A percentile compares a stretch with the other conserved stretches of the same genome.
phyloP scores from a whole-genome alignment of 2,329 filamentous ascomycete species.

The Sporothrix humicola region DNA sequence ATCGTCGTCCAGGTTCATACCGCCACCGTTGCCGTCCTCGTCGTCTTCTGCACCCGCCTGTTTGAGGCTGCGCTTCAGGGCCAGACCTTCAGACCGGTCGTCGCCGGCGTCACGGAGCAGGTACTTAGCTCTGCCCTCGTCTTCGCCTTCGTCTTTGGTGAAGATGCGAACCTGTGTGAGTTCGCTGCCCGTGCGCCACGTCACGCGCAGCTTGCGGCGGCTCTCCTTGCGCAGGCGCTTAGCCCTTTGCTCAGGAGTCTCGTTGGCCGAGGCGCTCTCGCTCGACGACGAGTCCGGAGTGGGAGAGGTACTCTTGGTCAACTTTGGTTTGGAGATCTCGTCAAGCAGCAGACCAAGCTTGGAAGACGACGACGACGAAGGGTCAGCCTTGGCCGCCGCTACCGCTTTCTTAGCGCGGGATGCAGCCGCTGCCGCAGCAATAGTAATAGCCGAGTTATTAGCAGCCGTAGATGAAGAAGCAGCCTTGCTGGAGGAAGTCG shows the following conservation, averaged over 20 bases:
- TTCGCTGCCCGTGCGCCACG: conserved; percentile 70
- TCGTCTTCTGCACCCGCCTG: conserved; percentile 59
- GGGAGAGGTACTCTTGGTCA: conserved; percentile 49
- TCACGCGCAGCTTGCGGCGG: conserved; percentile 71
- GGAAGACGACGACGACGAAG: conserved; percentile 45
- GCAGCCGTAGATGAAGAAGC: not conserved
- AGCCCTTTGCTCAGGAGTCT: conserved; percentile 70
- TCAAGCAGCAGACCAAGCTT: conserved; percentile 62
- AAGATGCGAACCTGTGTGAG: conserved; percentile 72
- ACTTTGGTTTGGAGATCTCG: conserved; percentile 56
- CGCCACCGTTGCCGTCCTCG: conserved; percentile 49
- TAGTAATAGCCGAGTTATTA: not conserved
- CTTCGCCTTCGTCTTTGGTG: conserved; percentile 75
- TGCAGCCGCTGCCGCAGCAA: conserved; percentile 16
- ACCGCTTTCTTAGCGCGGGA: conserved; percentile 40
- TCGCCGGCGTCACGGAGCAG: conserved; percentile 75
- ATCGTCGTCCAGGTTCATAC: conserved; percentile 31
- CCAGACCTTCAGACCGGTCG: conserved; percentile 74
- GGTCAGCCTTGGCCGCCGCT: conserved; percentile 41
- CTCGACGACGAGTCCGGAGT: conserved; percentile 47
- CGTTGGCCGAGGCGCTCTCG: conserved; percentile 54
- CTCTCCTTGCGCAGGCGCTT: conserved; percentile 75
- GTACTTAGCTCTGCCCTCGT: conserved; percentile 68
- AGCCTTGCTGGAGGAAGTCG: not conserved
- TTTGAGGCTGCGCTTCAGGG: conserved; percentile 62